Evolutionary conservation across 2,329 filamentous ascomycete genomes (phyloP).

Genomic region (Aspergillus sergii): DNA sequence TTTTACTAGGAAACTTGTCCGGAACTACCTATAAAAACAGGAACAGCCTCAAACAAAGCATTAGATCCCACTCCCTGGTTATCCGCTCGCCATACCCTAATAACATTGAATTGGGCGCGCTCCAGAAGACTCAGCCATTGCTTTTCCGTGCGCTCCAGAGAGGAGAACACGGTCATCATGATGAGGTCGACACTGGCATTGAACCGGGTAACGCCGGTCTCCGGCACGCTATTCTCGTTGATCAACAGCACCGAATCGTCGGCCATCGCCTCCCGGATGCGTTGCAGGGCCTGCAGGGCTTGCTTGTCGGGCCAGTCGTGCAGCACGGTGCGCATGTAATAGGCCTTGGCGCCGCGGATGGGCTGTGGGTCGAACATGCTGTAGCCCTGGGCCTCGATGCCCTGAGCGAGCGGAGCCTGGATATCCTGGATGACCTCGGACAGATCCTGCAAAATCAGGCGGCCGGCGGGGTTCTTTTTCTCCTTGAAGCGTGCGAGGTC

Average conservation of each 20-base stretch:
- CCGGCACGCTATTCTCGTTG: conserved; percentile 17
- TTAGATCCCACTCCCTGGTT: no score
- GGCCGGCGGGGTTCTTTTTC: background rate
- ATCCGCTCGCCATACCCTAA: conserved; percentile 7
- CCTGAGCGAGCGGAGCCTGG: conserved; percentile 15
- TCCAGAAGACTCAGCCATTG: conserved; percentile 13
- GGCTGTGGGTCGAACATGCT: conserved; percentile 44
- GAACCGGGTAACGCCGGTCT: background rate
- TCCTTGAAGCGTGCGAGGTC: background rate
- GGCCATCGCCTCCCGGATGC: conserved; percentile 19
- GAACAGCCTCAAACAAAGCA: background rate
- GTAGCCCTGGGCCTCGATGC: conserved; percentile 1
- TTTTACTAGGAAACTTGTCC: no score
- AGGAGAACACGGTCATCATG: conserved; percentile 22
- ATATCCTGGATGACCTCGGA: background rate
- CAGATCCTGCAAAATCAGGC: conserved; percentile 6
- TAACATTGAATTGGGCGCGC: conserved; percentile 11
- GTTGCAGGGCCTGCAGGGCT: conserved; percentile 7
- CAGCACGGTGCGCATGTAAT: conserved; percentile 34
- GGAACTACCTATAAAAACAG: background rate
- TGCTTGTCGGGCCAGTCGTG: conserved; percentile 36
- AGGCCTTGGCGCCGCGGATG: conserved; percentile 41
- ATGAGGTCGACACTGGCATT: conserved; percentile 13
- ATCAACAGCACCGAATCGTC: conserved; percentile 19
- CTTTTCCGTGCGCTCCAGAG: conserved; percentile 15